These are phyloP conservation scores for Gnetum montanum DNA, from an alignment of 75 land plant species.

Conservation along the genomic window DNA sequence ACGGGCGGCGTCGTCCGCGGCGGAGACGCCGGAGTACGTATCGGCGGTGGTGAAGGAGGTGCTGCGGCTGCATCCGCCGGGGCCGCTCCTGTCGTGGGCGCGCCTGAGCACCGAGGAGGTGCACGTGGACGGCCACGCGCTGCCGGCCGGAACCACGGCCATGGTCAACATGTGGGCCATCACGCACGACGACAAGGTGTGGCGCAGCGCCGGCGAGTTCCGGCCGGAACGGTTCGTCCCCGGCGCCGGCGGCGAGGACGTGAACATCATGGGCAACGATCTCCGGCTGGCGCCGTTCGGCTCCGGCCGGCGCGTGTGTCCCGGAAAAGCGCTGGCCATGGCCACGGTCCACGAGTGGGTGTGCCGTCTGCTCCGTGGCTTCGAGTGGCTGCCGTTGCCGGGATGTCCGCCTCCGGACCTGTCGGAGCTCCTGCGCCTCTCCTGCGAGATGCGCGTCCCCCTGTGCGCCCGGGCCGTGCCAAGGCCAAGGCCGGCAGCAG, in stretches of 20 bases:
- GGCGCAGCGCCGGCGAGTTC: conserved; percentile 49
- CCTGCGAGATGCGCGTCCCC: conserved; percentile 2
- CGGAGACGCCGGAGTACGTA: conserved; percentile 22
- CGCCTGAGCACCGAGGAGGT: conserved; percentile 57
- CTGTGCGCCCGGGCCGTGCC: not conserved
- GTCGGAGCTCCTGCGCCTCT: conserved; percentile 26
- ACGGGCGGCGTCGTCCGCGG: conserved; percentile 36
- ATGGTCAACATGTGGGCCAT: conserved; percentile 97
- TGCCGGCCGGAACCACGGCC: conserved; percentile 86
- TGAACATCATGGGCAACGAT: conserved; percentile 58
- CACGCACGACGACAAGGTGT: conserved; percentile 53
- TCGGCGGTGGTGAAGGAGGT: conserved; percentile 59
- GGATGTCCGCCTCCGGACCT: conserved; percentile 29
- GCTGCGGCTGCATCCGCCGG: conserved; percentile 65
- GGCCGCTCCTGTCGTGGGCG: conserved; percentile 89
- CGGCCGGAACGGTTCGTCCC: conserved; percentile 57
- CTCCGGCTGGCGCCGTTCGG: conserved; percentile 82
- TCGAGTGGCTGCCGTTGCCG: conserved; percentile 34
- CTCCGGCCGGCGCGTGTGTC: conserved; percentile 79
- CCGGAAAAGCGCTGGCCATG: conserved; percentile 66
- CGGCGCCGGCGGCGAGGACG: conserved; percentile 11
- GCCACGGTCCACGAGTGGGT: conserved; percentile 73
- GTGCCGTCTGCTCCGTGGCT: conserved; percentile 53
- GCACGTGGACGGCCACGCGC: conserved; percentile 56
- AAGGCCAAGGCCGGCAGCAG: too few species aligned